phyloP scores from a whole-genome alignment of 1,139 yeast species.

The Hemisphaericaspora lyxosophila region DNA sequence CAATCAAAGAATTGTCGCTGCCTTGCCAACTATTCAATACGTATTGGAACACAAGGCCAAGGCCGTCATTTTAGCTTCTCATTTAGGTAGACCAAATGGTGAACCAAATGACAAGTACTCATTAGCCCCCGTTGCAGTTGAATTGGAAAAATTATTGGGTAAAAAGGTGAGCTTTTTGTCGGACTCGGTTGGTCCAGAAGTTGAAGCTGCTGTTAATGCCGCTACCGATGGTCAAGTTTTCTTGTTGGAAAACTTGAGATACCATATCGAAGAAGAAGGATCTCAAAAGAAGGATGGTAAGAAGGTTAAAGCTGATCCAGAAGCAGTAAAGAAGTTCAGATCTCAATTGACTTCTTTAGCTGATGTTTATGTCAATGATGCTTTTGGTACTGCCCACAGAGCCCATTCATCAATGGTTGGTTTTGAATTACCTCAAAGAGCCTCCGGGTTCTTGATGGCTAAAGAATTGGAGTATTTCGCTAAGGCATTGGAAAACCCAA shows the following conservation, averaged over 20 bases:
- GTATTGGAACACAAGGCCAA: slow-evolving; percentile 88
- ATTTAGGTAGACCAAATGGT: slow-evolving; percentile 98
- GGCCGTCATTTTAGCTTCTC: slow-evolving; percentile 88
- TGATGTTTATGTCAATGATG: slow-evolving; percentile 95
- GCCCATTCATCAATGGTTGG: slow-evolving; percentile 99
- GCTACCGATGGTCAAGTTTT: slow-evolving; percentile 73
- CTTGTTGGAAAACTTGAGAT: slow-evolving; percentile 92
- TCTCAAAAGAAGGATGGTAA: slow-evolving; percentile 71
- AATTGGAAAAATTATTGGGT: slow-evolving; percentile 71
- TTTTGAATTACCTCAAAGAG: slow-evolving; percentile 86
- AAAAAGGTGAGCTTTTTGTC: slow-evolving; percentile 69
- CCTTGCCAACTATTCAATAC: slow-evolving; percentile 92
- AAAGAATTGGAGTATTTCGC: slow-evolving; percentile 96
- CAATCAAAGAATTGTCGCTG: slow-evolving; percentile 98
- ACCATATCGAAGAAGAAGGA: slow-evolving; percentile 97
- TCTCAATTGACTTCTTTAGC: slow-evolving; percentile 82
- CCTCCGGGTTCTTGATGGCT: slow-evolving; percentile 95
- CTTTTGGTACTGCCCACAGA: slow-evolving; percentile 98
- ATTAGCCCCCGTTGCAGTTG: slow-evolving; percentile 86
- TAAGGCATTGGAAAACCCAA: slow-evolving; percentile 95
- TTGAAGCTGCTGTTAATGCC: slow-evolving; percentile 68
- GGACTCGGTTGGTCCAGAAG: slow-evolving; percentile 89
- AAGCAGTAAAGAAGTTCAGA: slow-evolving; percentile 82
- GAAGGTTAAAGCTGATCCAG: slow-evolving; percentile 86
- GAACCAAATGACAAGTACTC: slow-evolving; percentile 80